These are phyloP conservation scores for Papiliotrema flavescens DNA, from an alignment of 1,284 basidiomycete species.

Conservation along the genomic window DNA sequence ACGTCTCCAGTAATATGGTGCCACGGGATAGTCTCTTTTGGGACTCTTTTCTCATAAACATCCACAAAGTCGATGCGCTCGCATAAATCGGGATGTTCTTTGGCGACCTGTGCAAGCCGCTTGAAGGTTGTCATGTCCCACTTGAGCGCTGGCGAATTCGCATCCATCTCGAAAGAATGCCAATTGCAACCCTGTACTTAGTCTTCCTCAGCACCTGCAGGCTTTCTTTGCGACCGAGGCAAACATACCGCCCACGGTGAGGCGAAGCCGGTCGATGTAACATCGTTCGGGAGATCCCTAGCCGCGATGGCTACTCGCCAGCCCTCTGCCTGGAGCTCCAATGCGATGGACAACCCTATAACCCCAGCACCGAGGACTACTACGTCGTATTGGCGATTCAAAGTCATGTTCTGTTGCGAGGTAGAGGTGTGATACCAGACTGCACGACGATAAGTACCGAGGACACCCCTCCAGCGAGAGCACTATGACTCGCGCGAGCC, in stretches of 20 bases:
- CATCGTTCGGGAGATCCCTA: constrained; percentile 63
- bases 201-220: background rate
- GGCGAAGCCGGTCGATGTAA: constrained; percentile 59
- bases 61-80: constrained; percentile 45
- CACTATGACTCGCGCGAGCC: too few species aligned
- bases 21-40: background rate
- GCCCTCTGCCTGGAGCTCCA: constrained; percentile 48
- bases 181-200: constrained; percentile 62
- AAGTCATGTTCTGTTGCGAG: background rate
- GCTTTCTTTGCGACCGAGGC: too few species aligned
- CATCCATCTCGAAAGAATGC: constrained; percentile 55
- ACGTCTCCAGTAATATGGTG: background rate
- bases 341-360: constrained; percentile 52
- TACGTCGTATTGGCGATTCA: constrained; percentile 21
- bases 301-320: constrained; percentile 61
- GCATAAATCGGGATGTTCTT: constrained; percentile 47
- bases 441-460: too few species aligned
- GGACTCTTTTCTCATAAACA: background rate
- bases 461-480: too few species aligned
- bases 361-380: constrained; percentile 48
- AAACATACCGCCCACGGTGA: constrained; percentile 62
- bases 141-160: constrained; percentile 46
- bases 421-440: too few species aligned
- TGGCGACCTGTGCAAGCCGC: constrained; percentile 54
- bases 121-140: constrained; percentile 47